Percentiles rank a stretch among this genome's conserved stretches.
Evolutionary conservation across 805 yeast species (phyloP).

Genomic region (Lipomyces kockii): DNA sequence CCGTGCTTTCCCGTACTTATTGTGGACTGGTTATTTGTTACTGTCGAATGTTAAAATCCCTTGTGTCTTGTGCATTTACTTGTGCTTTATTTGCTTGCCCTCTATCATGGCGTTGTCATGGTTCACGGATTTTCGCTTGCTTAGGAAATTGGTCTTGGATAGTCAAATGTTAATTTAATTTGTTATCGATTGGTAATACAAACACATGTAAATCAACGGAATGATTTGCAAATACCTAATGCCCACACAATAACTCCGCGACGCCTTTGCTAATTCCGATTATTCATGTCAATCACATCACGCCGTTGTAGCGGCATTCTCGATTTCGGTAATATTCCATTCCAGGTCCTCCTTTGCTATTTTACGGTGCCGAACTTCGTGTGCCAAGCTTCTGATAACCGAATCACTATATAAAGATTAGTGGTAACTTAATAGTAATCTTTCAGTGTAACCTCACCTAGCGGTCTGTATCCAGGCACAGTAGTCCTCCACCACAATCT

Average conservation of each 20-base stretch:
- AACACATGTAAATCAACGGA: background rate
- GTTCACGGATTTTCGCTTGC: background rate
- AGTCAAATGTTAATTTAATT: background rate
- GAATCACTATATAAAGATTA: slow-evolving; percentile 1
- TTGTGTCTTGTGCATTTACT: background rate
- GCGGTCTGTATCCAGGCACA: slow-evolving; percentile 71
- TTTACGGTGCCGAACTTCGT: slow-evolving; percentile 55
- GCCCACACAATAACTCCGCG: background rate
- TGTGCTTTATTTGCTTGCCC: background rate
- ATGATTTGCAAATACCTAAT: background rate
- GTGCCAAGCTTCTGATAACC: slow-evolving; percentile 67
- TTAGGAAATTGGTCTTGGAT: background rate
- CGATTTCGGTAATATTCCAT: slow-evolving; percentile 39
- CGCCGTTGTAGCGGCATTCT: slow-evolving; percentile 26
- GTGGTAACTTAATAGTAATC: background rate
- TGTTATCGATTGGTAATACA: background rate
- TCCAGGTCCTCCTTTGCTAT: slow-evolving; percentile 38
- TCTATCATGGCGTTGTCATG: background rate
- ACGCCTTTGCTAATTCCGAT: background rate
- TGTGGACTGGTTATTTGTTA: background rate
- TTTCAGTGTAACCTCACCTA: slow-evolving; percentile 26
- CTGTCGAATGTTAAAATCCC: background rate
- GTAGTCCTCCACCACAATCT: slow-evolving; percentile 75
- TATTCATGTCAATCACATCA: background rate
- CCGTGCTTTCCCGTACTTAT: background rate